These are phyloP conservation scores for Fusarium sp. DNA, from an alignment of 2,329 filamentous ascomycete genomes.

Conservation along the genomic window DNA sequence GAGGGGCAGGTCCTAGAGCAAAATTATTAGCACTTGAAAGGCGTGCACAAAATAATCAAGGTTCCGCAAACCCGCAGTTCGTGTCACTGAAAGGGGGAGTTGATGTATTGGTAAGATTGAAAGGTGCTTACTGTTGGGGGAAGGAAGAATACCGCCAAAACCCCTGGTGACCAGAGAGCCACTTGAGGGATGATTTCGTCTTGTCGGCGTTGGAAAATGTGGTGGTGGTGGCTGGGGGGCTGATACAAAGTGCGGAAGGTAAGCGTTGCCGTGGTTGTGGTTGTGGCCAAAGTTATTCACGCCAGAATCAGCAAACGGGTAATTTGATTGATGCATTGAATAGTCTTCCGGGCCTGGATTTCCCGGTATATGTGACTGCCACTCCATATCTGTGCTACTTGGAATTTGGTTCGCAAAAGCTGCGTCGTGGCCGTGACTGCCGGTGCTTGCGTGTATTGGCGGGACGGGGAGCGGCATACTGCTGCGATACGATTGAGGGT, in stretches of 20 bases:
- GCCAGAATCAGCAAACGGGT: slow-evolving; percentile 32
- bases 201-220: slow-evolving; percentile 28
- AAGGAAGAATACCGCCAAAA: slow-evolving; percentile 34
- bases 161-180: slow-evolving; percentile 32
- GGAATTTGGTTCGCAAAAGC: slow-evolving; percentile 43
- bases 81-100: slow-evolving; percentile 3
- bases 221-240: slow-evolving; percentile 34
- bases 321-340: slow-evolving; percentile 38
- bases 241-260: slow-evolving; percentile 25
- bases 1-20: slow-evolving; percentile 36
- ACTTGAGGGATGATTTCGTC: slow-evolving; percentile 32
- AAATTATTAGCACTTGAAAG: slow-evolving; percentile 21
- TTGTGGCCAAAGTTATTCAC: slow-evolving; percentile 37
- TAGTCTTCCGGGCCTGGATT: slow-evolving; percentile 36
- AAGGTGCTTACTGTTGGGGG: slow-evolving; percentile 41
- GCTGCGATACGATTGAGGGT: slow-evolving; percentile 26
- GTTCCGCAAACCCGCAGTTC: slow-evolving; percentile 13
- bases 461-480: slow-evolving; percentile 22
- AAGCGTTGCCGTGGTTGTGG: slow-evolving; percentile 24
- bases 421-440: slow-evolving; percentile 27
- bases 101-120: background rate
- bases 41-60: background rate
- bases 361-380: slow-evolving; percentile 31
- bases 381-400: slow-evolving; percentile 28
- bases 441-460: slow-evolving; percentile 8